Evolutionary conservation across 2,329 filamentous ascomycete genomes (phyloP).

Genomic region (Paramyrothecium roridum): DNA sequence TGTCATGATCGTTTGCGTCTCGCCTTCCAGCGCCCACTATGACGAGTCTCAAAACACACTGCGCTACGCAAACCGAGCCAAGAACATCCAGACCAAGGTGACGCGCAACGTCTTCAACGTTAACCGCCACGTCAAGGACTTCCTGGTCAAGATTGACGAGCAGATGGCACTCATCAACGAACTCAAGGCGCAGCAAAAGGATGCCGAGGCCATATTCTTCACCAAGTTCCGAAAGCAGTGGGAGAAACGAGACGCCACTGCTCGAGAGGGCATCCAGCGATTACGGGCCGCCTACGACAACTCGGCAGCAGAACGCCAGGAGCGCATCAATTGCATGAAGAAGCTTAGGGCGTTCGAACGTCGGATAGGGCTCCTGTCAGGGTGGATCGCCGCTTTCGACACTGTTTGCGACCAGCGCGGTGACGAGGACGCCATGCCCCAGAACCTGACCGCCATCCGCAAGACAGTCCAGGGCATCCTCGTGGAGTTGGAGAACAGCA

Average conservation of each 20-base stretch:
- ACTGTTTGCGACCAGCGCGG: slow-evolving; percentile 66
- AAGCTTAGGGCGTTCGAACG: slow-evolving; percentile 79
- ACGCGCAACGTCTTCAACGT: slow-evolving; percentile 99
- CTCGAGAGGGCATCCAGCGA: slow-evolving; percentile 74
- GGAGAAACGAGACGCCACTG: slow-evolving; percentile 75
- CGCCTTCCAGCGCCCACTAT: slow-evolving; percentile 92
- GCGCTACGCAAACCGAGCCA: slow-evolving; percentile 93
- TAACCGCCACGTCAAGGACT: slow-evolving; percentile 98
- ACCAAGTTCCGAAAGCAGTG: slow-evolving; percentile 87
- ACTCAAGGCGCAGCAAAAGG: slow-evolving; percentile 87
- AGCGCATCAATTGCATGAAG: slow-evolving; percentile 76
- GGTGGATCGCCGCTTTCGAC: slow-evolving; percentile 93
- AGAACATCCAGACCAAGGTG: slow-evolving; percentile 99
- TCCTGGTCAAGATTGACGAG: slow-evolving; percentile 98
- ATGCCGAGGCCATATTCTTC: slow-evolving; percentile 78
- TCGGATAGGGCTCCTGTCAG: slow-evolving; percentile 79
- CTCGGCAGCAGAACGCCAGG: slow-evolving; percentile 70
- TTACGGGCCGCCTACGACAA: slow-evolving; percentile 84
- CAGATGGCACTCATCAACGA: slow-evolving; percentile 97
- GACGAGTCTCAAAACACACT: slow-evolving; percentile 98
- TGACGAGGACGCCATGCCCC: slow-evolving; percentile 55
- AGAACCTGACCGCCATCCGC: slow-evolving; percentile 70
- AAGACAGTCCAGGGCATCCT: slow-evolving; percentile 88
- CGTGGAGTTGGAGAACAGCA: slow-evolving; percentile 82
- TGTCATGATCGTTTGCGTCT: slow-evolving; percentile 99